Conservation (phyloP, 2,329 filamentous ascomycete genomes). For the Alternaria sp. region DNA sequence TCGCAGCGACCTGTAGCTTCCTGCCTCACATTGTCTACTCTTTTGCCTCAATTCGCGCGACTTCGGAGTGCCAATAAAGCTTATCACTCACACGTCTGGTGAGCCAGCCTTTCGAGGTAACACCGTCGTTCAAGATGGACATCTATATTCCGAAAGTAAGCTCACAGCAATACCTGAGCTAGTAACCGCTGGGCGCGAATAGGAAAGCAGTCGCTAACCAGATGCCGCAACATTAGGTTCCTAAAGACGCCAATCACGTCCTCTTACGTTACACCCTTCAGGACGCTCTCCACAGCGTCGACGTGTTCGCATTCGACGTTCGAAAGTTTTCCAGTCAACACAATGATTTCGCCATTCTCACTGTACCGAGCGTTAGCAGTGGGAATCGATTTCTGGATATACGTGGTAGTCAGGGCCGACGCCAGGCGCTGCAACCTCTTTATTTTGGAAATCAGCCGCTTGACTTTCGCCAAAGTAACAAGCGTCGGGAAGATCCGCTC, state of each 20-base stretch:
- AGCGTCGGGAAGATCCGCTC: slow-evolving; percentile 29
- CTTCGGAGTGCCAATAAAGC: background rate
- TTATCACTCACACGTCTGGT: background rate
- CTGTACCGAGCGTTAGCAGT: slow-evolving; percentile 51
- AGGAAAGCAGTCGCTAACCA: background rate
- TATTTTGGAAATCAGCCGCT: slow-evolving; percentile 17
- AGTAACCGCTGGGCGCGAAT: background rate
- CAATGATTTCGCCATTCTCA: slow-evolving; percentile 50
- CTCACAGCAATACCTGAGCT: background rate
- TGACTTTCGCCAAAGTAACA: slow-evolving; percentile 22
- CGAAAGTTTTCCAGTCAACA: slow-evolving; percentile 48
- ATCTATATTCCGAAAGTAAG: slow-evolving; percentile 33
- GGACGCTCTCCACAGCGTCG: slow-evolving; percentile 46
- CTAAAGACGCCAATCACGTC: slow-evolving; percentile 50
- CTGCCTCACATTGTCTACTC: background rate
- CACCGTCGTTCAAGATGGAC: slow-evolving; percentile 23
- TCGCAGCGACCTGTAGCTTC: background rate
- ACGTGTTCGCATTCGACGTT: slow-evolving; percentile 53
- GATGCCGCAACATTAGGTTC: slow-evolving; percentile 37
- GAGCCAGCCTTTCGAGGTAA: background rate
- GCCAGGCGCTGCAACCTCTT: slow-evolving; percentile 6
- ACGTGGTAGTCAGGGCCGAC: slow-evolving; percentile 34
- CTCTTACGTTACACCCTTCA: slow-evolving; percentile 52
- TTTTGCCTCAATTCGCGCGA: background rate
- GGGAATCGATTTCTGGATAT: slow-evolving; percentile 53